Base-by-base conservation (phyloP, 345 rosid genomes). In the Brassica incana region DNA sequence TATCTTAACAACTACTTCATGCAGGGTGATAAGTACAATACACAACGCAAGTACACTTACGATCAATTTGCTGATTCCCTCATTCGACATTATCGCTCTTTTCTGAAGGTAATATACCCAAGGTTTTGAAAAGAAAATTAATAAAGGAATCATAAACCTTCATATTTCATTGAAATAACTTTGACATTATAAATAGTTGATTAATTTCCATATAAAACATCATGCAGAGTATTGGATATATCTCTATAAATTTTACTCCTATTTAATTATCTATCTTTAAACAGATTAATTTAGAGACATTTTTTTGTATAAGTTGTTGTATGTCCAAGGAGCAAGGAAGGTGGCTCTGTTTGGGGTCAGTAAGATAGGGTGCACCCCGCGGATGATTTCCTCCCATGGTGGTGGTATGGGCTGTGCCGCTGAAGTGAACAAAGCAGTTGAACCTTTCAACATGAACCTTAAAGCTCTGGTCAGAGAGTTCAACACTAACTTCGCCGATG, bases 1-100 rank as follows among this genome's bases (percentile, higher is more conserved):
- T 87, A 87, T 78, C 77, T 87, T 43, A 85, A 84, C 80, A 84
- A 88, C 67, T 88, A 87, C 73, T 88, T 88, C 81, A 52, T 78
- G 82, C 87, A 85, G 2, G 16, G 69, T 64, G 68, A 64, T 15
- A 56, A 71, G 3, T 85, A 84, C 67, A 14, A 30, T 0, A 65
- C 80, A 65, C 50, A 68, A 29, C 0, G 14, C 18, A 35, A 10
- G 1, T 85, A 23, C 63, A 43, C 72, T 23, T 23, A 78, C 4
- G 81, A 80, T 2, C 71, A 77, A 58, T 84, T 62, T 61, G 87
- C 87, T 45, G 40, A 5, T 8, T 20, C n/a, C 2, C 85, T 84
- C 58, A 67, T 80, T 70, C 61, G 43, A 50, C 60, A 30, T 23
- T 82, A 78, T 48, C 25, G 65, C 38, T 52, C 67, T 65, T 18